Evolutionary conservation across 306 rosid genomes (phyloP), one percentile per base, ranked within the genome.

Genomic region (Dryas alaskensis): DNA sequence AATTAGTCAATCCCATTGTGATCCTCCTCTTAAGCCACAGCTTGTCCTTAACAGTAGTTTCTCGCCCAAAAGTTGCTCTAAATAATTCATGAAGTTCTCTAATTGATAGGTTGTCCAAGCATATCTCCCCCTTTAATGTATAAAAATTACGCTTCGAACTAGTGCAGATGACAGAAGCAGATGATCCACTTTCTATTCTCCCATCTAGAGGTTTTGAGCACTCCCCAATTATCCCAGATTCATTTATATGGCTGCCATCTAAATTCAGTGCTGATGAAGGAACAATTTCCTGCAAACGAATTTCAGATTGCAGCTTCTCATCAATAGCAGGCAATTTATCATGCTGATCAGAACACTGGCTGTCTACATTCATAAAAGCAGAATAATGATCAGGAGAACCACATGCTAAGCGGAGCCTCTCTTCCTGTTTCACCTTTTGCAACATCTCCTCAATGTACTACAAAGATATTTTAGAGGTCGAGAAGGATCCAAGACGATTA

Each of bases 1-100:
- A 87, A 82, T 90, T 87, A 13, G 99, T 92, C 86, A 95, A 86
- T 79, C 96, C 93, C 96, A 92, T 94, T 75, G 92, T 73, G 78
- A 94, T 92, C 88, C 99, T 92, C 84, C 96, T 88, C 84, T 86
- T 94, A 70, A 94, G 87, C 99, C 99, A 92, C 66, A 77, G 77
- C 81, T 92, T 95, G 81, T 95, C 99, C 80, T 92, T 92, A 70
- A 95, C 98, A 42, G 92, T 92, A 79, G 98, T 92, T 81, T 88
- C 89, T 81, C 99, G 87, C 59, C 98, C 93, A 92, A 94, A 94
- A 53, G 96, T 87, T 65, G 92, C 96, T 83, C 76, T 89, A 58
- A 94, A 95, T 64, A 89, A 84, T 76, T 88, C 96, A 73, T 88
- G 99, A 63, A 94, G 99, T 78, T 95, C 99, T 82, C 86, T 88